Base-by-base conservation (phyloP, 805 yeast genomes). In the Saccharomycopsis malanga region DNA sequence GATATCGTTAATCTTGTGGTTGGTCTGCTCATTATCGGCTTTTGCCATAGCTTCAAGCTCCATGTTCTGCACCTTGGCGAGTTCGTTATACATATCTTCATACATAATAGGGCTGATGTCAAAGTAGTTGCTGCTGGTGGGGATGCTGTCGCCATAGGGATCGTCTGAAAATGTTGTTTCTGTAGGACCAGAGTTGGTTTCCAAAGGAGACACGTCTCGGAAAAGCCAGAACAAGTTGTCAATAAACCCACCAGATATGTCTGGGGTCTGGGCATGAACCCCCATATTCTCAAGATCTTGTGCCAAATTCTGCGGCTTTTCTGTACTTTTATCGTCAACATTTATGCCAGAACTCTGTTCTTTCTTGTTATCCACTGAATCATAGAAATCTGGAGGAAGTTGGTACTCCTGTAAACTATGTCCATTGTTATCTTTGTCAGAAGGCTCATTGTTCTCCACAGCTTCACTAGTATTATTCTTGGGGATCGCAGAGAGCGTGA, bases 211-310 rank as follows among this genome's bases (percentile, higher is more conserved):
- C 9, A 32, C 34, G 18, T 45, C 52, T 20, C 41, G 40, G 43
- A 49, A 49, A 22, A 49, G 30, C 52, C 52, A 49, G 20, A 49
- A 24, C 18, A 49, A 40, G 41, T 49, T 49, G 27, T 49, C 52
- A 22, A 48, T 44, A 23, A 49, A 40, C 22, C 49, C 49, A 5
- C 52, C 52, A n/a, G 46, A 17, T 5, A 46, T 22, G 14, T 46
- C 50, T 14, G 50, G 35, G 22, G 39, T 17, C 15, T 32, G 36
- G 9, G 17, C 36, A 27, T n/a, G n/a, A n/a, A n/a, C n/a, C n/a
- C n/a, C n/a, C n/a, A n/a, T n/a, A n/a, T n/a, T n/a, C n/a, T n/a
- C n/a, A n/a, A n/a, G n/a, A n/a, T n/a, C n/a, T n/a, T n/a, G n/a
- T n/a, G n/a, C n/a, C n/a, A n/a, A n/a, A n/a, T n/a, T n/a, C n/a